These are phyloP conservation scores for Mucor sp. DNA, from an alignment of 371 early-diverging fungal species.

Conservation along the genomic window DNA sequence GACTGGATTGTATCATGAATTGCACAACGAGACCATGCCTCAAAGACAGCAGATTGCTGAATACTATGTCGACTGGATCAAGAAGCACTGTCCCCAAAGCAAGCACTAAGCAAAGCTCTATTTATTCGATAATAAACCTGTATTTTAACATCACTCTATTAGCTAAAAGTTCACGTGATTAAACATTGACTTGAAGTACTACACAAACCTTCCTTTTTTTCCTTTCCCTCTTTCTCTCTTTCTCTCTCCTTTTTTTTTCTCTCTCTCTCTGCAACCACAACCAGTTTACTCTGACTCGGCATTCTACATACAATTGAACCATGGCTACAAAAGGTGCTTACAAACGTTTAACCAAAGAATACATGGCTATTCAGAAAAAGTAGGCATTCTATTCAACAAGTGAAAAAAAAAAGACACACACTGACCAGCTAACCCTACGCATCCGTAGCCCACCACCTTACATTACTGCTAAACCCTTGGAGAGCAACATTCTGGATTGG, in stretches of 20 bases:
- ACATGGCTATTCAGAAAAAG: slow-evolving; percentile 73
- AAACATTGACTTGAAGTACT: neutral
- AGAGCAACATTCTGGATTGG: slow-evolving; percentile 96
- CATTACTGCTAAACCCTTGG: slow-evolving; percentile 90
- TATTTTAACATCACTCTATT: no score
- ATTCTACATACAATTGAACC: neutral
- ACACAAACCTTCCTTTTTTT: neutral
- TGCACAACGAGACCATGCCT: slow-evolving; percentile 50
- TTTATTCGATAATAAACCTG: neutral
- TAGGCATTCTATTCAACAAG: slow-evolving; percentile 2
- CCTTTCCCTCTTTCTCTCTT: slow-evolving; percentile 6
- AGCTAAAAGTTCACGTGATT: neutral
- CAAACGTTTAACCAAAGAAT: slow-evolving; percentile 92
- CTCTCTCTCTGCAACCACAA: neutral
- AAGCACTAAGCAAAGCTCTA: neutral
- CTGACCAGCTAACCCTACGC: slow-evolving; percentile 24
- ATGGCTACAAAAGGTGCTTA: slow-evolving; percentile 94
- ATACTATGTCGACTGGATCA: slow-evolving; percentile 58
- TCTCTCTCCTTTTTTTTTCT: neutral
- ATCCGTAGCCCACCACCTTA: slow-evolving; percentile 65
- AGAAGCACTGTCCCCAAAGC: slow-evolving; percentile 23
- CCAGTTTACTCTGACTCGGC: neutral
- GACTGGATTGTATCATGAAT: slow-evolving; percentile 57
- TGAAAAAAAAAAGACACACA: neutral
- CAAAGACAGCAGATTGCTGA: slow-evolving; percentile 51